These are phyloP conservation scores for Ambrosiella cleistominuta DNA, from an alignment of 2,329 filamentous ascomycete genomes.

Conservation along the genomic window DNA sequence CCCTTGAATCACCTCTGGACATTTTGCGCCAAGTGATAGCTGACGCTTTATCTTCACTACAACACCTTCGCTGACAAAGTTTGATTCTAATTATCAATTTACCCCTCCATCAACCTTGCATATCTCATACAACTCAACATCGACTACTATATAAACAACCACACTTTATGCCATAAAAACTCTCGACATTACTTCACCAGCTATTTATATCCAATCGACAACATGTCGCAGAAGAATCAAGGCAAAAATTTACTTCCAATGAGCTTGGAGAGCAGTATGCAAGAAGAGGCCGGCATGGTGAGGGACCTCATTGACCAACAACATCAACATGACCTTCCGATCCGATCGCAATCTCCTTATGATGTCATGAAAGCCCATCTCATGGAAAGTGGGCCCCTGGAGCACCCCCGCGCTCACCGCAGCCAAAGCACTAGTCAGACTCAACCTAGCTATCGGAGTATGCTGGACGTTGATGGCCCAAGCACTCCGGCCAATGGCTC, in stretches of 20 bases:
- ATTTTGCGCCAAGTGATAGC: too few relatives aligned
- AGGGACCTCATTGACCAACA: conserved; percentile 47
- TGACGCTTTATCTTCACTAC: too few relatives aligned
- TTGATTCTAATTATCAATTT: too few relatives aligned
- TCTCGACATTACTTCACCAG: neutral
- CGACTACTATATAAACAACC: too few relatives aligned
- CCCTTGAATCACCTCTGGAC: too few relatives aligned
- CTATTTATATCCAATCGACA: neutral
- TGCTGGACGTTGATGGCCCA: conserved; percentile 30
- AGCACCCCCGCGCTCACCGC: conserved; percentile 9
- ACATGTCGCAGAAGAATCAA: neutral
- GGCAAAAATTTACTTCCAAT: conserved; percentile 29
- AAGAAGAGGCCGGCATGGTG: conserved; percentile 61
- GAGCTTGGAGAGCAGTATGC: conserved; percentile 60
- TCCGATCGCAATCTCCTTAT: conserved; percentile 36
- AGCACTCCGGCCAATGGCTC: neutral
- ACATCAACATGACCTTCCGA: conserved; percentile 18
- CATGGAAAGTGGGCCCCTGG: conserved; percentile 24
- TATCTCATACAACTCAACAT: too few relatives aligned
- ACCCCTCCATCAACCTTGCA: too few relatives aligned
- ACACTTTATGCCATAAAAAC: neutral
- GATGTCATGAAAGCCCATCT: conserved; percentile 52
- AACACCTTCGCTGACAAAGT: too few relatives aligned
- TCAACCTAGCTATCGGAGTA: conserved; percentile 31
- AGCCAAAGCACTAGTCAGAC: conserved; percentile 24